phyloP scores from a whole-genome alignment of 306 rosid species.

The Malus domestica region ASM211411v1 NC_041805.1:4871501-4872000 shows the following conservation, averaged over 20 bases:
- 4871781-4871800: conserved; percentile 80
- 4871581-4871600: conserved; percentile 69
- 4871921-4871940: conserved; percentile 9
- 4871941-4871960: background rate
- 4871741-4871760: too few relatives aligned
- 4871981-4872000: too few relatives aligned
- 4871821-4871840: conserved; percentile 90
- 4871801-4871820: conserved; percentile 89
- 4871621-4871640: conserved; percentile 81
- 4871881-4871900: conserved; percentile 76
- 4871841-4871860: conserved; percentile 70
- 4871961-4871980: too few relatives aligned
- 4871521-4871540: conserved; percentile 58
- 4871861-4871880: conserved; percentile 84
- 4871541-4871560: conserved; percentile 92
- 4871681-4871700: background rate
- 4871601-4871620: conserved; percentile 75
- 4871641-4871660: conserved; percentile 64
- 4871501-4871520: background rate
- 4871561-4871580: conserved; percentile 89
- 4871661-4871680: conserved; percentile 70
- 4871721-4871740: background rate
- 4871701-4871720: background rate
- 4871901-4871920: conserved; percentile 15
- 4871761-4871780: background rate